Evolutionary conservation across 331 rosid species (phyloP), one percentile per base, ranked within the genome.

Genomic region (Erythrophleum ivorense): DNA sequence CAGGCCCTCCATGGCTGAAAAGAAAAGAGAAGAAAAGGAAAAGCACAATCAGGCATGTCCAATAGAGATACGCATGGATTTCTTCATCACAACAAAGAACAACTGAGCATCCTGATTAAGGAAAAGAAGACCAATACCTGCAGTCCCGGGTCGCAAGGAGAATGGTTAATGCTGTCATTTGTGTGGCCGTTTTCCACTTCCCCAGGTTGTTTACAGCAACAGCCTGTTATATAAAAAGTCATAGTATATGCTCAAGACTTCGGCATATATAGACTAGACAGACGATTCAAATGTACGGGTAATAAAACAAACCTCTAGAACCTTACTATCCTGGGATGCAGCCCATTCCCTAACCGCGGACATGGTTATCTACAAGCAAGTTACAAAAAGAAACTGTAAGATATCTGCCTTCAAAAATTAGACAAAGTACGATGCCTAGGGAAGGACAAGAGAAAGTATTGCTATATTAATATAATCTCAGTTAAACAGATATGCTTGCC

Each of bases 301-400:
- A 41, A 68, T 18, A 73, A 73, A 87, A 87, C 93, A 80, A 71
- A 96, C 99, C 99, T 92, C 98, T 86, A 88, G 87, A 73, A 96
- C 97, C 90, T 90, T 86, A 79, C 90, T 82, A 77, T 94, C 91
- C 87, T 94, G 94, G 80, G 99, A 96, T 82, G 99, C 99, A 55
- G 99, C 99, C 99, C 98, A 94, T 87, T 96, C 99, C 92, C 99
- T 94, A 68, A 96, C 98, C 2, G 98, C 99, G 43, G 99, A 96
- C 99, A 96, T 96, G 75, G 99, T 96, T 85, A 96, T 96, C 98
- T 96, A 68, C 67, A 85, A 63, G 73, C 60, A 79, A 79, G 83
- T 83, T 12, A 59, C 70, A 80, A 31, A 67, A 75, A 7, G 29
- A 65, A 80, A 83, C 21, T 9, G 77, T 84, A 76, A 83, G 88